Conservation (phyloP, 352 stramenopile genomes). For the Ophiocytium majus region DNA sequence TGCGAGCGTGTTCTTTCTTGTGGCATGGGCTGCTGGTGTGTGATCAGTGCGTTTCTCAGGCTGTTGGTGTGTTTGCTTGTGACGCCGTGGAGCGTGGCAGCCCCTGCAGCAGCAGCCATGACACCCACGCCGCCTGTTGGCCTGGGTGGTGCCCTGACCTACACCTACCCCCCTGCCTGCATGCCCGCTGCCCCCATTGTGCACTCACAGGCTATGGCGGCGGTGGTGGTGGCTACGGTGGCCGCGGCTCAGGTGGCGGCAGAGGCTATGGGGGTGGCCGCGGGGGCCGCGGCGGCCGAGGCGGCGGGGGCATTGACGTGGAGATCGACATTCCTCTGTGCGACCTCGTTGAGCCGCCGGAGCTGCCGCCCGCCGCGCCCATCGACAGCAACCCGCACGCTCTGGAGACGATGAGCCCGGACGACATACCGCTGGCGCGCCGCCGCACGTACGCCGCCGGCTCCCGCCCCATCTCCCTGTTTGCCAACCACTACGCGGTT, state of each 20-base stretch:
- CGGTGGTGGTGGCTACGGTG: not conserved
- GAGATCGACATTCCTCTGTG: not conserved
- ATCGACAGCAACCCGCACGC: not conserved
- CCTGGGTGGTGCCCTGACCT: no score
- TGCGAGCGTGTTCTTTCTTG: no score
- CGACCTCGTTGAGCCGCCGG: not conserved
- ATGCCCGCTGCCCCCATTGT: no score
- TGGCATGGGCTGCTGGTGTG: no score
- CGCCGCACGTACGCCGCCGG: not conserved
- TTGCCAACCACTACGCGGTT: slow-evolving; percentile 50
- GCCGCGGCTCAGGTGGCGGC: not conserved
- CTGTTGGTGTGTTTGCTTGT: no score
- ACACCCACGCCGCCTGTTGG: no score
- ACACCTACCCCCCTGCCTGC: no score
- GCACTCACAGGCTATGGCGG: no score
- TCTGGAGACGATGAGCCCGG: not conserved
- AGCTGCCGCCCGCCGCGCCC: not conserved
- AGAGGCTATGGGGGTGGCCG: not conserved
- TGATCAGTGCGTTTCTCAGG: no score
- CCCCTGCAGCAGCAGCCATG: no score
- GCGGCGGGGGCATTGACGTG: not conserved
- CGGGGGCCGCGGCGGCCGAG: not conserved
- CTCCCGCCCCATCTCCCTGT: not conserved
- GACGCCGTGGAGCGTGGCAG: no score
- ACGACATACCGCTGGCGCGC: not conserved